Evolutionary conservation across 1,284 basidiomycete genomes (phyloP).

Genomic region (Cutaneotrichosporon mucoides): DNA sequence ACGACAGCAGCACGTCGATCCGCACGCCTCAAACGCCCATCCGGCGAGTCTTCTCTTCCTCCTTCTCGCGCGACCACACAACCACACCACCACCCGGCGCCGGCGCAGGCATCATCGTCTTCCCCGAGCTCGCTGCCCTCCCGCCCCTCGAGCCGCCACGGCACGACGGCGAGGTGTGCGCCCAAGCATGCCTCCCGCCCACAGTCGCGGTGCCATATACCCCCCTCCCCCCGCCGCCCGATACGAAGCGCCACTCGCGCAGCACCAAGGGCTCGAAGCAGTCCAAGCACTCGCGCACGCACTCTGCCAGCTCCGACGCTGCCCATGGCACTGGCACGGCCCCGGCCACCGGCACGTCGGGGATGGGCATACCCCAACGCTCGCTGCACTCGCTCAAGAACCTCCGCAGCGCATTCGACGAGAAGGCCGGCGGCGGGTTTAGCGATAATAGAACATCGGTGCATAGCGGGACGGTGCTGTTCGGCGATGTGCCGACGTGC

Average conservation of each 20-base stretch:
- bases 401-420: slow-evolving; percentile 3
- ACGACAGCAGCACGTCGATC: slow-evolving; percentile 7
- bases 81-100: slow-evolving; percentile 1
- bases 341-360: not conserved
- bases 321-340: too few species aligned
- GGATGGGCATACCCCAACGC: not conserved
- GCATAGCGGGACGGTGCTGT: slow-evolving; percentile 1
- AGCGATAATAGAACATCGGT: not conserved
- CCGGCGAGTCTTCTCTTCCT: slow-evolving; percentile 12
- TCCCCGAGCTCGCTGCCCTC: slow-evolving; percentile 20
- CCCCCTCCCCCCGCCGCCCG: slow-evolving; percentile 8
- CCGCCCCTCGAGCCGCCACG: slow-evolving; percentile 9
- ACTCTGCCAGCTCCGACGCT: not conserved
- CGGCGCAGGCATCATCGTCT: slow-evolving; percentile 22
- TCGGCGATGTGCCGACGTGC: slow-evolving; percentile 14
- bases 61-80: not conserved
- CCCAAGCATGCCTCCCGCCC: slow-evolving; percentile 17
- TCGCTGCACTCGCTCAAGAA: slow-evolving; percentile 6
- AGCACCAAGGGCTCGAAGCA: not conserved
- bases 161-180: slow-evolving; percentile 18
- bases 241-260: not conserved
- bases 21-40: slow-evolving; percentile 8
- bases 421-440: not conserved
- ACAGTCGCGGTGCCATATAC: slow-evolving; percentile 17
- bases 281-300: not conserved